These are phyloP conservation scores for Ilyonectria mors-panacis DNA, from an alignment of 2,329 filamentous ascomycete species.

Conservation along the genomic window DNA sequence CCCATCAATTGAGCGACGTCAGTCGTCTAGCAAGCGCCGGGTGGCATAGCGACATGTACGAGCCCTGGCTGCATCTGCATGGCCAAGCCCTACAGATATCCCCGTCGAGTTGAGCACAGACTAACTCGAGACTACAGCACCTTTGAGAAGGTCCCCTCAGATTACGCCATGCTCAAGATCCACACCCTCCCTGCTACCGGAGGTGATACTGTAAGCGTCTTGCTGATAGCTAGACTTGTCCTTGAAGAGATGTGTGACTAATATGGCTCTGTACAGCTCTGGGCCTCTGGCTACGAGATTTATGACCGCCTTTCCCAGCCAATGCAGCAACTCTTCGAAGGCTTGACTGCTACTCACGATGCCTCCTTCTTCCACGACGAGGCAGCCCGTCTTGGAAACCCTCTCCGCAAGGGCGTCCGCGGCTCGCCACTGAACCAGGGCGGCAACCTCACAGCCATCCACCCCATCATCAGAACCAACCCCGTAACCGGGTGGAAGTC, in stretches of 20 bases:
- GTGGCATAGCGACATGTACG: slow-evolving; percentile 68
- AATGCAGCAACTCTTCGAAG: slow-evolving; percentile 63
- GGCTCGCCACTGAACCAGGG: slow-evolving; percentile 73
- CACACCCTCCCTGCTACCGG: slow-evolving; percentile 70
- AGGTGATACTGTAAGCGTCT: slow-evolving; percentile 64
- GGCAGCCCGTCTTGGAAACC: slow-evolving; percentile 62
- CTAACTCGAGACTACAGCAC: slow-evolving; percentile 50
- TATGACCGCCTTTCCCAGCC: slow-evolving; percentile 68
- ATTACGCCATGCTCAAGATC: slow-evolving; percentile 74
- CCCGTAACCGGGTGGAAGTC: slow-evolving; percentile 73
- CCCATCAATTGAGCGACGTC: slow-evolving; percentile 65
- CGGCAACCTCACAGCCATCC: slow-evolving; percentile 62
- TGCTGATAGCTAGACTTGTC: not conserved
- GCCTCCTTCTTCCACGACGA: slow-evolving; percentile 66
- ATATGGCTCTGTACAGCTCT: slow-evolving; percentile 62
- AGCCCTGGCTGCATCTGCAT: not conserved
- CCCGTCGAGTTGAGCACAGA: slow-evolving; percentile 2
- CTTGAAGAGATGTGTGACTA: slow-evolving; percentile 48
- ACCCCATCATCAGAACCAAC: slow-evolving; percentile 72
- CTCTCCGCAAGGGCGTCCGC: slow-evolving; percentile 59
- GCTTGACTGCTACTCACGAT: slow-evolving; percentile 63
- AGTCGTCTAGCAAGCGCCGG: slow-evolving; percentile 61
- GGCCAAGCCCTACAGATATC: not conserved
- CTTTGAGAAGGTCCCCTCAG: slow-evolving; percentile 72
- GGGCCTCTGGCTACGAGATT: slow-evolving; percentile 74